These are phyloP conservation scores for Sugiyamaella chiloensis DNA, from an alignment of 805 yeast species.

Conservation along the genomic window DNA sequence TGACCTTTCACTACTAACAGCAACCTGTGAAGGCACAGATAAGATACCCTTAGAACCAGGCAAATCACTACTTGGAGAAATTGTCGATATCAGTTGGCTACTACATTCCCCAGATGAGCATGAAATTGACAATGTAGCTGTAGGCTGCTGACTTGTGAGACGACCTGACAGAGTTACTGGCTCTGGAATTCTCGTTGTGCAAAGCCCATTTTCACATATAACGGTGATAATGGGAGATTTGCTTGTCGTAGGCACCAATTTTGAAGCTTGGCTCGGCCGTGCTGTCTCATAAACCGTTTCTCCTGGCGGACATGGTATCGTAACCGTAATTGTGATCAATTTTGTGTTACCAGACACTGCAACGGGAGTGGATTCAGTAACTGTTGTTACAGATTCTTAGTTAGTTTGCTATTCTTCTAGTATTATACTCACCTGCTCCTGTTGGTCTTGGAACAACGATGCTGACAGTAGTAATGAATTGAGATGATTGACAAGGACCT, in stretches of 20 bases:
- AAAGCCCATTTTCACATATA: slow-evolving; percentile 6
- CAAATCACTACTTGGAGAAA: too few species aligned
- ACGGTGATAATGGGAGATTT: slow-evolving; percentile 14
- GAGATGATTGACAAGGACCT: slow-evolving; percentile 10
- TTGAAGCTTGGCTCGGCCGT: too few species aligned
- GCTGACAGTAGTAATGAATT: slow-evolving; percentile 16
- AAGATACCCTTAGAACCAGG: too few species aligned
- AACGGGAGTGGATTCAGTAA: slow-evolving; percentile 13
- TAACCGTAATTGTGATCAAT: slow-evolving; percentile 13
- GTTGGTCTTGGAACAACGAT: slow-evolving; percentile 16
- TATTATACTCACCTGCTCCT: slow-evolving; percentile 8
- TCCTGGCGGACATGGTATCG: slow-evolving; percentile 21
- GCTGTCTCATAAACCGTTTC: too few species aligned
- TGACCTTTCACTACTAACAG: too few species aligned
- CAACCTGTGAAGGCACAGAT: too few species aligned
- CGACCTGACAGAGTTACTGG: too few species aligned
- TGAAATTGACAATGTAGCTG: too few species aligned
- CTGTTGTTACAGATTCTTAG: slow-evolving; percentile 6
- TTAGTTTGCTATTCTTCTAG: neutral
- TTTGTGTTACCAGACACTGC: slow-evolving; percentile 13
- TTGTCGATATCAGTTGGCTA: too few species aligned
- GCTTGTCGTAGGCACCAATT: too few species aligned
- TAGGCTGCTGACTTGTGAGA: too few species aligned
- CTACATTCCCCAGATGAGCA: too few species aligned
- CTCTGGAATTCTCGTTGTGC: slow-evolving; percentile 1